These are phyloP conservation scores for Rhododendron ferrugineum DNA, from an alignment of 148 eudicot species.

Conservation along the genomic window DNA sequence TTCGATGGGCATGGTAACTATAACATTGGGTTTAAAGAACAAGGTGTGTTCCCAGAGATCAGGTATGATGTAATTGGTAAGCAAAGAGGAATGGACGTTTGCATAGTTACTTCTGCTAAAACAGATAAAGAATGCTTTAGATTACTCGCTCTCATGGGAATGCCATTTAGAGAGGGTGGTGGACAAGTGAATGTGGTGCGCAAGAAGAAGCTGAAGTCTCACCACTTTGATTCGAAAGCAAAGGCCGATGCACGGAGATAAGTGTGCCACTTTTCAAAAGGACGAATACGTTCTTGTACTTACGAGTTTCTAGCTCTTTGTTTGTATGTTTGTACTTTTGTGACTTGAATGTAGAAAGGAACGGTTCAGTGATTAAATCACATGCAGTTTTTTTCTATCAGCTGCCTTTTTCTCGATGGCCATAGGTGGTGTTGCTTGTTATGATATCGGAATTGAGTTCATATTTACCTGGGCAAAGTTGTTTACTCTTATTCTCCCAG, in stretches of 20 bases:
- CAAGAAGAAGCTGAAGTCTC: slow-evolving; percentile 89
- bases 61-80: slow-evolving; percentile 62
- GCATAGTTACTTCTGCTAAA: slow-evolving; percentile 82
- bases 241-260: slow-evolving; percentile 43
- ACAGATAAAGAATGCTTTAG: slow-evolving; percentile 84
- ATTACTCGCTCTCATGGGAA: slow-evolving; percentile 81
- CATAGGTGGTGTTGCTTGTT: background rate
- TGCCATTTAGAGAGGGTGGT: slow-evolving; percentile 88
- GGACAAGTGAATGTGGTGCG: slow-evolving; percentile 35
- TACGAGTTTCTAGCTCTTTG: background rate
- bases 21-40: slow-evolving; percentile 79
- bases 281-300: background rate
- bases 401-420: background rate
- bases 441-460: background rate
- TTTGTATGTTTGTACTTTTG: background rate
- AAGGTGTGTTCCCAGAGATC: slow-evolving; percentile 87
- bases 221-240: slow-evolving; percentile 66
- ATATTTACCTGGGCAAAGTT: background rate
- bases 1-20: slow-evolving; percentile 95
- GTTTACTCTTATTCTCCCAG: background rate
- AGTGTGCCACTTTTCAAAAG: background rate
- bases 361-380: background rate
- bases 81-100: slow-evolving; percentile 91
- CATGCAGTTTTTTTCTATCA: background rate
- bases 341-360: background rate